A percentile compares a stretch with the other conserved stretches of the same genome.
phyloP scores from a whole-genome alignment of 1,139 yeast species.

The Geotrichum armillariae region DNA sequence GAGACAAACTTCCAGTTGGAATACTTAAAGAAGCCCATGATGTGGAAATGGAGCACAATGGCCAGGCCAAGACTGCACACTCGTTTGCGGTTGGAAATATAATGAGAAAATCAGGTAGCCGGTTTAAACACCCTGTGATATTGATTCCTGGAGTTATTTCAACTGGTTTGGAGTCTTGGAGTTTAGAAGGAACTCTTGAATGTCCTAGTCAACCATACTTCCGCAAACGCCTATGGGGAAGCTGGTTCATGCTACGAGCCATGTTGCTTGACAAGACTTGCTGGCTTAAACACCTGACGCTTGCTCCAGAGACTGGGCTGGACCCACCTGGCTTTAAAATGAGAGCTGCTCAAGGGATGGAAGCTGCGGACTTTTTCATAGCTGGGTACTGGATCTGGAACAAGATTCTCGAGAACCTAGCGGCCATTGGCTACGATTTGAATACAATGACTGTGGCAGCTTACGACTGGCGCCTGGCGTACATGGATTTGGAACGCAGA shows the following conservation, averaged over 20 bases:
- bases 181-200: conserved; percentile 65
- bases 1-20: conserved; percentile 56
- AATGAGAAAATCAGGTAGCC: conserved; percentile 52
- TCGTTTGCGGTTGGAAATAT: conserved; percentile 85
- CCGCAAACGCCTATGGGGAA: conserved; percentile 93
- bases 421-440: conserved; percentile 92
- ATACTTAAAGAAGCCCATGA: conserved; percentile 62
- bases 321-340: conserved; percentile 82
- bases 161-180: conserved; percentile 95
- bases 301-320: conserved; percentile 87
- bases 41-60: conserved; percentile 40
- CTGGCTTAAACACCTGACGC: conserved; percentile 88
- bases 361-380: conserved; percentile 93
- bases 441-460: conserved; percentile 88
- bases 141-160: conserved; percentile 96
- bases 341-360: conserved; percentile 95
- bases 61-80: conserved; percentile 54
- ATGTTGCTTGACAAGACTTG: conserved; percentile 91
- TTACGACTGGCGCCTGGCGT: conserved; percentile 94
- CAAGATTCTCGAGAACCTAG: conserved; percentile 85
- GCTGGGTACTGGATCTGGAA: conserved; percentile 99
- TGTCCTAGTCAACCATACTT: conserved; percentile 86
- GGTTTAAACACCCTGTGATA: conserved; percentile 72
- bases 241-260: conserved; percentile 89
- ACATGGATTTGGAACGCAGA: conserved; percentile 79